phyloP scores from a whole-genome alignment of 345 rosid genomes.

The Pelargonium nanum region DNA sequence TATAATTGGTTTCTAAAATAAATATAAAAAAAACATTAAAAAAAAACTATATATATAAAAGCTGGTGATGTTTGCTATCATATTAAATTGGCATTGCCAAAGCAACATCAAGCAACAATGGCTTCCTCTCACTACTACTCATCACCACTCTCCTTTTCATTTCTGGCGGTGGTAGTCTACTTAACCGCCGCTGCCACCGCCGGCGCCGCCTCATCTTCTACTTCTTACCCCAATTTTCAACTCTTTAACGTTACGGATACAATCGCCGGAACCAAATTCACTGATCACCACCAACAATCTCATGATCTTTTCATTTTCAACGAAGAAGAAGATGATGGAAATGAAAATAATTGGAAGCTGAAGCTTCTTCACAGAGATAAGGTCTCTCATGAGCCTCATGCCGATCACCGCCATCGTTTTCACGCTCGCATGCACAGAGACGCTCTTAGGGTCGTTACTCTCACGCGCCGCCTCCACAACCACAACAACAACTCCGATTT shows the following conservation, averaged over 20 bases:
- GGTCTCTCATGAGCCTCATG: constrained; percentile 14
- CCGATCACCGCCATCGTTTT: constrained; percentile 35
- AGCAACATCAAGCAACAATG: background rate
- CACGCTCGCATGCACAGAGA: constrained; percentile 68
- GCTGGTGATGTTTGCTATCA: too few species aligned
- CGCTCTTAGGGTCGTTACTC: constrained; percentile 36
- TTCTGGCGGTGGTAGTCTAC: constrained; percentile 7
- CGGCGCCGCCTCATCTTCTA: constrained; percentile 4
- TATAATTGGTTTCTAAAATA: too few species aligned
- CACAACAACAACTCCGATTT: background rate
- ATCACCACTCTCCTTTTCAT: constrained; percentile 3
- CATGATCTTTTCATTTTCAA: constrained; percentile 17
- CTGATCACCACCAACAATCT: constrained; percentile 19
- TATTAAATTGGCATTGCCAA: too few species aligned
- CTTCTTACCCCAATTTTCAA: constrained; percentile 39
- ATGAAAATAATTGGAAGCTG: constrained; percentile 22
- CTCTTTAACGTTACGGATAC: constrained; percentile 32
- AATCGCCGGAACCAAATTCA: constrained; percentile 13
- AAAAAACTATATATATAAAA: too few species aligned
- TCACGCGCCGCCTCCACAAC: constrained; percentile 41
- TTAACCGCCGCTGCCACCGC: constrained; percentile 8
- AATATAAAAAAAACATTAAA: too few species aligned
- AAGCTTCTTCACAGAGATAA: constrained; percentile 63
- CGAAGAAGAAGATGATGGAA: background rate
- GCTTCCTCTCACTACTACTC: background rate